These are phyloP conservation scores for Arbutus unedo DNA, from an alignment of 148 eudicot species.

Conservation along the genomic window DNA sequence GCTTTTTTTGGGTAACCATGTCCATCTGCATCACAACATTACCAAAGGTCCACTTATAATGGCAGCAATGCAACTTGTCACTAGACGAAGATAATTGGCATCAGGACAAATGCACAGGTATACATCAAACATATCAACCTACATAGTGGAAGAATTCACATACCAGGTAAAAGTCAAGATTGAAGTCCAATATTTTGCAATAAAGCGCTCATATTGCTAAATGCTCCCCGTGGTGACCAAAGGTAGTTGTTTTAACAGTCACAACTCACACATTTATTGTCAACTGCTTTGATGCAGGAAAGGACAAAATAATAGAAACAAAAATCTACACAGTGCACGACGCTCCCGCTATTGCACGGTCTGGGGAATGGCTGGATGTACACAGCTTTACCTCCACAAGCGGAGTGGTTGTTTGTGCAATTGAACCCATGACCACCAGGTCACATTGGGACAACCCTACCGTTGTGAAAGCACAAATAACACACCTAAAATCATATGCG, in stretches of 20 bases:
- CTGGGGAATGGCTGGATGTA: too few relatives aligned
- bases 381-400: too few relatives aligned
- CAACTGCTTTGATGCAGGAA: not conserved
- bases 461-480: not conserved
- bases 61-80: conserved; percentile 2
- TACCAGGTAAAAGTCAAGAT: not conserved
- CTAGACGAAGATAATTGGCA: conserved; percentile 10
- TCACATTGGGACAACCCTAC: too few relatives aligned
- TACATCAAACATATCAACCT: not conserved
- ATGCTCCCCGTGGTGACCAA: not conserved
- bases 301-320: not conserved
- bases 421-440: too few relatives aligned
- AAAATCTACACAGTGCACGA: too few relatives aligned
- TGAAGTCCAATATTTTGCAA: not conserved
- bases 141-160: not conserved
- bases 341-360: too few relatives aligned
- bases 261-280: not conserved
- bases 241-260: not conserved
- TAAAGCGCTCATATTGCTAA: not conserved
- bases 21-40: conserved; percentile 58
- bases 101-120: not conserved
- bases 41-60: conserved; percentile 13
- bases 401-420: too few relatives aligned
- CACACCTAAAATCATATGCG: not conserved
- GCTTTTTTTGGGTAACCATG: conserved; percentile 75